These are phyloP conservation scores for Crepidotus variabilis DNA, from an alignment of 768 basidiomycete species.

Conservation along the genomic window DNA sequence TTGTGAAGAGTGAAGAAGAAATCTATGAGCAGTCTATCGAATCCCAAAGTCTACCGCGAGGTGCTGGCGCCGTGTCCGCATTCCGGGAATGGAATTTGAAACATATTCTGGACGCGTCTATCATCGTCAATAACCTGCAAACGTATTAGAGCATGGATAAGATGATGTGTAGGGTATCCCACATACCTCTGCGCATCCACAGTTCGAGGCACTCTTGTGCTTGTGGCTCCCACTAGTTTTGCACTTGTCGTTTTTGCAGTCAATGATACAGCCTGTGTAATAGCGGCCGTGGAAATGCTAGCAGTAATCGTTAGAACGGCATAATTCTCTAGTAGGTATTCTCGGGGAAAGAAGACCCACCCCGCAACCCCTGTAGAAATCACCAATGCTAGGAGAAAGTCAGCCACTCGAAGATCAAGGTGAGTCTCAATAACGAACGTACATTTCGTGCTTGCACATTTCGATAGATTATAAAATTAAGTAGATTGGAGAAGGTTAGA, in stretches of 20 bases:
- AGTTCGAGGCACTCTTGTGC: constrained; percentile 39
- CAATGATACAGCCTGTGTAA: constrained; percentile 39
- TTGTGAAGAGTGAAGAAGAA: constrained; percentile 8
- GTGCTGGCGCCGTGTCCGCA: constrained; percentile 36
- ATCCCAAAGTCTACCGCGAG: constrained; percentile 1
- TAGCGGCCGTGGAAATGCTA: constrained; percentile 49
- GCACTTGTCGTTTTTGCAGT: constrained; percentile 35
- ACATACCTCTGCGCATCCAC: constrained; percentile 39
- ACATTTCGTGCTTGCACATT: constrained; percentile 40
- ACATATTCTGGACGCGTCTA: constrained; percentile 43
- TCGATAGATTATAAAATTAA: constrained; percentile 10
- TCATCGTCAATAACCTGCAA: constrained; percentile 37
- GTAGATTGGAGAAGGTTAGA: neutral
- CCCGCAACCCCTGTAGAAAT: constrained; percentile 48
- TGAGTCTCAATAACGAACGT: constrained; percentile 8
- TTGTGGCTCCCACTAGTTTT: constrained; percentile 38
- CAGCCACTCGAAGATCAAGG: constrained; percentile 1
- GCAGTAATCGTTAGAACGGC: constrained; percentile 8
- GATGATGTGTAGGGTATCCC: neutral
- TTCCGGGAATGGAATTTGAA: constrained; percentile 38
- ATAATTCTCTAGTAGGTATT: neutral
- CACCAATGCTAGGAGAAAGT: constrained; percentile 34
- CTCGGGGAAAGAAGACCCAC: constrained; percentile 23
- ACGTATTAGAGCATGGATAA: constrained; percentile 2
- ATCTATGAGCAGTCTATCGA: constrained; percentile 1